Base-by-base conservation (phyloP, 345 rosid genomes). In the Luvunga scandens region DNA sequence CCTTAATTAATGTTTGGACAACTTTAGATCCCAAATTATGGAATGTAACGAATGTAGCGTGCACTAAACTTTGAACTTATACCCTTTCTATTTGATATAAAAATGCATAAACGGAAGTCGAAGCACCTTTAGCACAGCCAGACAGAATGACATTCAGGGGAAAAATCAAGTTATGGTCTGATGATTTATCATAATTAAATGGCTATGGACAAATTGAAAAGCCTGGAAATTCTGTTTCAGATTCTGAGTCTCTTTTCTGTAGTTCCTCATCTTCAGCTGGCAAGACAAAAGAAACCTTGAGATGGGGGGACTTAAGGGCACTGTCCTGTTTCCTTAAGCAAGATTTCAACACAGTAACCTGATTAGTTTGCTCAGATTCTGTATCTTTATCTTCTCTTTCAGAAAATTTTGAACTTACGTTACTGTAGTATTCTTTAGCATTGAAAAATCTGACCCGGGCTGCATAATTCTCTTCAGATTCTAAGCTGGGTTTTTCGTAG, bases 271-370 rank as follows among this genome's bases (percentile, higher is more conserved):
- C 71, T 39, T 81, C 53, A 22, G 9, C 5, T 45, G 85, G 77
- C 81, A 83, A 68, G 64, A 21, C 28, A 79, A 86, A 87, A 22
- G 88, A 72, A 65, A 87, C 91, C 63, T 62, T 81, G 5, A 72
- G 86, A n/a, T 25, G 60, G 31, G 75, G 84, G 61, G 60, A 72
- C 72, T 69, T 84, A 6, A 82, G 27, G 67, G 19, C 78, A 74
- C 88, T 73, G 63, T 80, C 85, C 16, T 39, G 19, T 79, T 87
- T 83, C 79, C 84, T 83, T 36, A 84, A 66, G 81, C 89, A 87
- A 53, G 89, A 76, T 77, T 83, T 86, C 53, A 78, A 73, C 22
- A 3, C 53, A 13, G 39, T 33, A 64, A 69, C 81, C 71, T 79
- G 62, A 34, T 60, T n/a, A 12, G 39, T 69, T 30, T 22, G 30